A percentile compares a stretch with the other conserved stretches of the same genome.
Evolutionary conservation across 176 grass and related monocot species (phyloP).

Genomic region (Oropetium thomaeum): DNA sequence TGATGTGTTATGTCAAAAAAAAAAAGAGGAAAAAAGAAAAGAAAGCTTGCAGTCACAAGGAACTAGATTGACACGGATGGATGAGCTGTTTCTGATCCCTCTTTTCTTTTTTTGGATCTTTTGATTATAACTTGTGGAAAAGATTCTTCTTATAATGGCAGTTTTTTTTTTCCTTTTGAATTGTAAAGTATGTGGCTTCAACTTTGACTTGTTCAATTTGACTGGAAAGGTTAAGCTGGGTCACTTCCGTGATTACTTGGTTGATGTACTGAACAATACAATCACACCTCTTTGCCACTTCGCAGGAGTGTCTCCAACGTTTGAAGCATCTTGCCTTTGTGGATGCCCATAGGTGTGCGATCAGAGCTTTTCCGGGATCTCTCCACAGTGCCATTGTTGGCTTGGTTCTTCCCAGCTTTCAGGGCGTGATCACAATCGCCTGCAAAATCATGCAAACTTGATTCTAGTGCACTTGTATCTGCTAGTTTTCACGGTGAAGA

Average conservation of each 20-base stretch:
- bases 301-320: slow-evolving; percentile 7
- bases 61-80: slow-evolving; percentile 1
- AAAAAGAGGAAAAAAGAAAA: not conserved
- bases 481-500: slow-evolving; percentile 31
- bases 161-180: not conserved
- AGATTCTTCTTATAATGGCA: not conserved
- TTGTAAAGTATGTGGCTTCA: slow-evolving; percentile 1
- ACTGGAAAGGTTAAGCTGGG: not conserved
- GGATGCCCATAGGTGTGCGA: slow-evolving; percentile 12
- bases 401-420: slow-evolving; percentile 20
- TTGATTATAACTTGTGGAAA: not conserved
- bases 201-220: not conserved
- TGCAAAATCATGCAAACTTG: slow-evolving; percentile 47
- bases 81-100: not conserved
- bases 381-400: slow-evolving; percentile 11
- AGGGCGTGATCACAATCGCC: slow-evolving; percentile 39
- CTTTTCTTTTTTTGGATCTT: not conserved
- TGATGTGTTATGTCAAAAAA: not conserved
- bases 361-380: slow-evolving; percentile 28
- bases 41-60: not conserved
- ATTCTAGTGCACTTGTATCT: slow-evolving; percentile 43
- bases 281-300: slow-evolving; percentile 23
- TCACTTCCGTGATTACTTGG: slow-evolving; percentile 24
- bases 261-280: not conserved
- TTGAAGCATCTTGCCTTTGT: slow-evolving; percentile 10